Evolutionary conservation across 192 early-diverging fungal species (phyloP).

Genomic region (Glomus cerebriforme): DNA sequence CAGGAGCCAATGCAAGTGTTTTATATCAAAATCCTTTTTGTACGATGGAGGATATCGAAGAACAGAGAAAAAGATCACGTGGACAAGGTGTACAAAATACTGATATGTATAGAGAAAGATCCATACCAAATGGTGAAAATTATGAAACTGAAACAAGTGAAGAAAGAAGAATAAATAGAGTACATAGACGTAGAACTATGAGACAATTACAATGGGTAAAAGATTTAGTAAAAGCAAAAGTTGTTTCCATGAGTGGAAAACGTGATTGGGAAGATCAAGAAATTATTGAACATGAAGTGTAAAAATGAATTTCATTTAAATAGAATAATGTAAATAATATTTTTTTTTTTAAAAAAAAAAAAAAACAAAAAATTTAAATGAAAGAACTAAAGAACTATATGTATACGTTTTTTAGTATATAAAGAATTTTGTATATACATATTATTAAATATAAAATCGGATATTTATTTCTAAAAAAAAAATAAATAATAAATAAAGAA

Average conservation of each 20-base stretch:
- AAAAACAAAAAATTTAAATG: too few species aligned
- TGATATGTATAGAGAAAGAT: background rate
- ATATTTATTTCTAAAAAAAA: too few species aligned
- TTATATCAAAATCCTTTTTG: background rate
- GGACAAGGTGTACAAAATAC: background rate
- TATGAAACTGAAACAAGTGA: background rate
- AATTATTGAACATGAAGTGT: background rate
- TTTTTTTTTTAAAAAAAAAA: too few species aligned
- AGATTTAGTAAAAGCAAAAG: background rate
- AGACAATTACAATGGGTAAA: background rate
- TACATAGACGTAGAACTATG: background rate
- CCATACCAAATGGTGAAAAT: background rate
- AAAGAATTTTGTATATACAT: too few species aligned
- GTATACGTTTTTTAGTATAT: too few species aligned
- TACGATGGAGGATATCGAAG: background rate
- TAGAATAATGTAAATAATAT: too few species aligned
- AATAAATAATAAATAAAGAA: too few species aligned
- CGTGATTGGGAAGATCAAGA: background rate
- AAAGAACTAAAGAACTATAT: too few species aligned
- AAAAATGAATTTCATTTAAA: background rate
- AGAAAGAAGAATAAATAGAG: background rate
- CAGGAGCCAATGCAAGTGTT: conserved; percentile 3
- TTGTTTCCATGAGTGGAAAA: background rate
- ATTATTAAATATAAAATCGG: too few species aligned
- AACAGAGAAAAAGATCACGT: background rate